Evolutionary conservation across 1,139 yeast species (phyloP), one percentile per base, ranked within the genome.

Genomic region (Pichia sp.): DNA sequence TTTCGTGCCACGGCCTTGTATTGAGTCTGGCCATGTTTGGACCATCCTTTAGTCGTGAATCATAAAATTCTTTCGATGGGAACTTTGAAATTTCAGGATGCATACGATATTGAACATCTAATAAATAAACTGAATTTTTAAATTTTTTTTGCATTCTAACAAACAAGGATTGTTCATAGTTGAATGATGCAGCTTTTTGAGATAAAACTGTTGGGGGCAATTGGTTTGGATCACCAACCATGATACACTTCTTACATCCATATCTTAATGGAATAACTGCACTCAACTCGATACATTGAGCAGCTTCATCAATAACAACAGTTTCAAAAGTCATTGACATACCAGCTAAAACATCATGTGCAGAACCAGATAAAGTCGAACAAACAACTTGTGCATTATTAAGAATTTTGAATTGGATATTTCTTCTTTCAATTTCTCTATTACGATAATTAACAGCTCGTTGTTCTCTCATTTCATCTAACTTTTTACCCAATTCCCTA

Each of bases 181-280:
- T 79, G 53, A 75, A 77, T 7, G 78, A 72, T 1, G 95, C 82
- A 1, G 97, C 97, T 9, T 81, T 82, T 59, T 85, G 90, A 0
- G 98, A 92, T 25, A 94, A 68, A n/a, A 94, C 98, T 0, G 99
- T 94, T 1, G 99, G 99, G 0, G 98, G 99, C 53, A 94, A 74
- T 69, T 94, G 99, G 63, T 92, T 90, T 3, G 98, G 98, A 70
- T 94, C 99, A 62, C 99, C 99, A 45, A 94, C 99, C 96, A 94
- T 87, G 44, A 94, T 84, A 69, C 97, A 90, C 49, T 82, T 80
- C 53, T 76, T 81, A 59, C 96, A 87, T 1, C 98, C 98, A 64
- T 90, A 94, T 60, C 96, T 74, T 56, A 94, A 72, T 0, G 99
- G 99, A 59, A 92, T 92, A 32, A 94, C 76, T 0, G 96, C 87